Evolutionary conservation across 768 basidiomycete genomes (phyloP), one percentile per base, ranked within the genome.

Genomic region (Lentinula aciculospora): DNA sequence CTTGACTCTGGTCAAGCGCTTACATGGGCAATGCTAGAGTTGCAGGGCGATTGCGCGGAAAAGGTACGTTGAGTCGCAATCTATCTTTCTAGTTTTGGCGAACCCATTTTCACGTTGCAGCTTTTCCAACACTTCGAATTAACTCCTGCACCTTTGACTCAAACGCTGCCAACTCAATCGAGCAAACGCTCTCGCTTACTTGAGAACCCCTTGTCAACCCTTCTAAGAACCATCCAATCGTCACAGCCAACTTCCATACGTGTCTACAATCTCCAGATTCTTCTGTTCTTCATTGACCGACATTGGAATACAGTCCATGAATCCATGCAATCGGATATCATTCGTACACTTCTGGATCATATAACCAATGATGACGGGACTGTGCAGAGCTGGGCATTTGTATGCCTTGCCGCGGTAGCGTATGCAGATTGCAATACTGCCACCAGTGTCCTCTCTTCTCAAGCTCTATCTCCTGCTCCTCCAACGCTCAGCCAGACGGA

Each of bases 371-470:
- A 89, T 39, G 88, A 94, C 49, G 65, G 76, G 21, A 65, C 68
- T 3, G 72, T 89, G 1, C 94, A 96, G 64, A 86, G 85, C 2
- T 98, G 94, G 95, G 77, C 86, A 1, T 90, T 96, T 64, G 64
- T 96, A 29, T 89, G 85, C 65, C 74, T 94, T 42, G 87, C 89
- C 13, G 83, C 89, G 7, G 77, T 96, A 36, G 85, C 86, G 2
- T 69, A 77, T 62, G 74, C 80, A 4, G 80, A 83, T 62, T 68
- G 23, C 56, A 42, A 21, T 13, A 28, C 7, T 54, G 15, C 51
- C 12, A 15, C n/a, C 6, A 25, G n/a, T 29, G 23, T 29, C n/a
- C 42, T 28, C 34, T 37, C 25, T 31, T 40, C 32, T 10, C 13
- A 29, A 36, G 32, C 2, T 39, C 29, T 29, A 3, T 46, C 42